These are phyloP conservation scores for Wickerhamiella nectarea DNA, from an alignment of 805 yeast genomes.

Conservation along the genomic window DNA sequence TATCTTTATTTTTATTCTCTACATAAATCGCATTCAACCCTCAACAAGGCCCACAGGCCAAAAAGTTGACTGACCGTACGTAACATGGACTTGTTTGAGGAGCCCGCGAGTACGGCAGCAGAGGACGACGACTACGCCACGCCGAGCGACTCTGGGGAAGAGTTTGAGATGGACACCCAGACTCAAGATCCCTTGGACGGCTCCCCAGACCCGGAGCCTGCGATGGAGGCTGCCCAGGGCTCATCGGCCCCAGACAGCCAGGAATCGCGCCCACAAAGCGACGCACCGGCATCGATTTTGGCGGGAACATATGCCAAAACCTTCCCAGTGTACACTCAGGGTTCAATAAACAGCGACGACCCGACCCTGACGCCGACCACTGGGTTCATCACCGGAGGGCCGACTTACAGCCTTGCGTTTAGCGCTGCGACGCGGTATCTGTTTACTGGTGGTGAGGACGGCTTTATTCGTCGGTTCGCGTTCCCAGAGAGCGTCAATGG, in stretches of 20 bases:
- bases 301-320: neutral
- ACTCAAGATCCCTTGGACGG: no score
- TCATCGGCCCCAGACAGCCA: no score
- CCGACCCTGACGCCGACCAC: constrained; percentile 43
- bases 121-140: neutral
- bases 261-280: neutral
- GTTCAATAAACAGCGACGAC: neutral
- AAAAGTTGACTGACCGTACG: neutral
- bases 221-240: no score
- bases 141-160: neutral
- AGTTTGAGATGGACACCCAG: neutral
- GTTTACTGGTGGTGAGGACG: constrained; percentile 93
- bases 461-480: constrained; percentile 81
- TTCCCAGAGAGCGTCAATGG: constrained; percentile 77
- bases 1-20: neutral
- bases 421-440: constrained; percentile 75
- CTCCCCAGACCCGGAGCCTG: no score
- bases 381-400: constrained; percentile 71
- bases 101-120: neutral
- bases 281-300: neutral
- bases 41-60: no score
- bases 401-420: constrained; percentile 64
- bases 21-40: no score
- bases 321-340: neutral
- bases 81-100: neutral